Evolutionary conservation across 2,329 filamentous ascomycete genomes (phyloP).

Genomic region (Dothidotthia symphoricarpi): DNA sequence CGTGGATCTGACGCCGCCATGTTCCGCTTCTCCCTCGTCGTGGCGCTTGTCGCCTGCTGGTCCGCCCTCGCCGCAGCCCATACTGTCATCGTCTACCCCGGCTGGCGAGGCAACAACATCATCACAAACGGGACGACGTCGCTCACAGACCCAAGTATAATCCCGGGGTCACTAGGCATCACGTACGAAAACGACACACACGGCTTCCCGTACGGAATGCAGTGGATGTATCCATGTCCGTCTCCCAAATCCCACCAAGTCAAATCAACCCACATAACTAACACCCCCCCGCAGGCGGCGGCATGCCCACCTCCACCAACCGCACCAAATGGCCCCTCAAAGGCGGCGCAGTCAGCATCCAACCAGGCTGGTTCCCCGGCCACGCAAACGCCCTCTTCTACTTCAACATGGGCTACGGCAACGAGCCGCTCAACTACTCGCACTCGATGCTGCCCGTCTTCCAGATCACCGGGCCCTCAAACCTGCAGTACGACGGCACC

Average conservation of each 20-base stretch:
- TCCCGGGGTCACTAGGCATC: slow-evolving; percentile 47
- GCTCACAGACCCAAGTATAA: slow-evolving; percentile 36
- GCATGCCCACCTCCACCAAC: slow-evolving; percentile 73
- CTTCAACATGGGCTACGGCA: slow-evolving; percentile 86
- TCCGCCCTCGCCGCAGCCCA: slow-evolving; percentile 60
- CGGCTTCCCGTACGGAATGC: slow-evolving; percentile 80
- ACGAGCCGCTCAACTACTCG: slow-evolving; percentile 82
- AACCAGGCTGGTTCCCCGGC: slow-evolving; percentile 95
- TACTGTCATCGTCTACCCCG: slow-evolving; percentile 81
- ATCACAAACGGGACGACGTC: slow-evolving; percentile 65
- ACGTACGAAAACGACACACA: slow-evolving; percentile 46
- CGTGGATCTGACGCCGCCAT: slow-evolving; percentile 18
- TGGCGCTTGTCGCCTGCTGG: slow-evolving; percentile 36
- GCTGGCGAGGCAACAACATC: slow-evolving; percentile 83
- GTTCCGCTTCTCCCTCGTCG: slow-evolving; percentile 36
- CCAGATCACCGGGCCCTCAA: slow-evolving; percentile 77
- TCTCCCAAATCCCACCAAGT: too few species aligned
- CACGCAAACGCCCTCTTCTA: slow-evolving; percentile 81
- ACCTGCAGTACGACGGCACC: slow-evolving; percentile 80
- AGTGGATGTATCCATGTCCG: slow-evolving; percentile 97
- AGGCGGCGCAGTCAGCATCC: slow-evolving; percentile 84
- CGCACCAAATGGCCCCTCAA: slow-evolving; percentile 87
- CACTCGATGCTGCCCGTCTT: slow-evolving; percentile 77
- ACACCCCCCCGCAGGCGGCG: slow-evolving; percentile 64
- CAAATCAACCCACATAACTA: too few species aligned